Conservation (phyloP, 169 alveolate genomes). For the Babesia bigemina region DNA sequence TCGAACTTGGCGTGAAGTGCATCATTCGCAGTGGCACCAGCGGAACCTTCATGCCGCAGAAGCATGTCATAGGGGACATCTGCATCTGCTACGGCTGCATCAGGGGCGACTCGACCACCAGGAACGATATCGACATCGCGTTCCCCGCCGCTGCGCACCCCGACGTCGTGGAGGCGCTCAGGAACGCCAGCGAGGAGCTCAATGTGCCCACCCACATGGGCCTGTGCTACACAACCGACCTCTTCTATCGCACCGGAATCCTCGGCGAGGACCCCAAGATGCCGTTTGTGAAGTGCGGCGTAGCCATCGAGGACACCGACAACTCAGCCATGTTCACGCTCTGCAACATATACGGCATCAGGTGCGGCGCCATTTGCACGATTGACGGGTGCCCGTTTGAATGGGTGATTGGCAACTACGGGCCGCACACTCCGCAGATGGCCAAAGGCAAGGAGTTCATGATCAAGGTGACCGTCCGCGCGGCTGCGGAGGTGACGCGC, state of each 20-base stretch:
- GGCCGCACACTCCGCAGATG: conserved; percentile 9
- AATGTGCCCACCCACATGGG: conserved; percentile 20
- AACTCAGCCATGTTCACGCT: conserved; percentile 24
- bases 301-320: conserved; percentile 52
- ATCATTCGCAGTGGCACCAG: conserved; percentile 39
- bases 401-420: conserved; percentile 30
- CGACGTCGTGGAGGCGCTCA: conserved; percentile 47
- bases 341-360: conserved; percentile 24
- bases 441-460: conserved; percentile 11
- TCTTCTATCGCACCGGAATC: conserved; percentile 39
- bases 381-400: conserved; percentile 42
- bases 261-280: conserved; percentile 14
- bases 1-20: conserved; percentile 37
- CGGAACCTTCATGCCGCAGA: conserved; percentile 22
- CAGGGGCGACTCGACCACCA: conserved; percentile 30
- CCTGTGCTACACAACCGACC: conserved; percentile 30
- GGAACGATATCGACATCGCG: conserved; percentile 19
- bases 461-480: conserved; percentile 28
- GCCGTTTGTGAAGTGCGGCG: conserved; percentile 20
- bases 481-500: conserved; percentile 17
- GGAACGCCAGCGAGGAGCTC: conserved; percentile 29
- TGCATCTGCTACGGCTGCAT: conserved; percentile 34
- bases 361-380: conserved; percentile 42
- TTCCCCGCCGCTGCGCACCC: conserved; percentile 63
- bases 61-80: conserved; percentile 27